These are phyloP conservation scores for Fusarium chaquense DNA, from an alignment of 2,329 filamentous ascomycete species.

Conservation along the genomic window DNA sequence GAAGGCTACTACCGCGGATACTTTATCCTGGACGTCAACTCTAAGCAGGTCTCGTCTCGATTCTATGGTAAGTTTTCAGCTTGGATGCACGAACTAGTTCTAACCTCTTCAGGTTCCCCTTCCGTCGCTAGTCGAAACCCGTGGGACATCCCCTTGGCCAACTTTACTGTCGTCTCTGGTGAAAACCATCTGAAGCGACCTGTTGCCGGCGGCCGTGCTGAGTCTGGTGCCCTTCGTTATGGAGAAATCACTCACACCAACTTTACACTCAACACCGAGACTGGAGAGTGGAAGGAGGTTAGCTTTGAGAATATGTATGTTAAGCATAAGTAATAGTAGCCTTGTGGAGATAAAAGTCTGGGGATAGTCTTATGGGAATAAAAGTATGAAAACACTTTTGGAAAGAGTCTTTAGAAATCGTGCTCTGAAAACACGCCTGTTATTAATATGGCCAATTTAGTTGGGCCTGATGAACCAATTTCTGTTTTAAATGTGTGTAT, in stretches of 20 bases:
- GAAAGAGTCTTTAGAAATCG: background rate
- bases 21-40: slow-evolving; percentile 71
- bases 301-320: slow-evolving; percentile 33
- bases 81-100: rapidly evolving
- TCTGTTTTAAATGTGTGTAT: slow-evolving; percentile 32
- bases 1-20: slow-evolving; percentile 81
- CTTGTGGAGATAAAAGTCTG: background rate
- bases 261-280: slow-evolving; percentile 34
- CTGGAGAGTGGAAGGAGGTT: slow-evolving; percentile 26
- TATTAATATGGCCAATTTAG: slow-evolving; percentile 23
- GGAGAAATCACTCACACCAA: slow-evolving; percentile 55
- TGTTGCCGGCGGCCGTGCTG: slow-evolving; percentile 57
- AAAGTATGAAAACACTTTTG: background rate
- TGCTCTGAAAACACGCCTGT: slow-evolving; percentile 1
- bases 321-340: slow-evolving; percentile 2
- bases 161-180: slow-evolving; percentile 74
- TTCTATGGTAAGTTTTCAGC: slow-evolving; percentile 65
- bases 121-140: slow-evolving; percentile 69
- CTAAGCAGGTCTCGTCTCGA: slow-evolving; percentile 69
- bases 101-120: slow-evolving; percentile 53
- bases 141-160: slow-evolving; percentile 74
- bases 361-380: no score
- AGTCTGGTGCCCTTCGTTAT: slow-evolving; percentile 68
- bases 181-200: slow-evolving; percentile 67
- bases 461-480: slow-evolving; percentile 27